Percentiles rank a stretch among this genome's conserved stretches.
phyloP scores from a whole-genome alignment of 2,329 filamentous ascomycete genomes.

The Canariomyces notabilis region DNA sequence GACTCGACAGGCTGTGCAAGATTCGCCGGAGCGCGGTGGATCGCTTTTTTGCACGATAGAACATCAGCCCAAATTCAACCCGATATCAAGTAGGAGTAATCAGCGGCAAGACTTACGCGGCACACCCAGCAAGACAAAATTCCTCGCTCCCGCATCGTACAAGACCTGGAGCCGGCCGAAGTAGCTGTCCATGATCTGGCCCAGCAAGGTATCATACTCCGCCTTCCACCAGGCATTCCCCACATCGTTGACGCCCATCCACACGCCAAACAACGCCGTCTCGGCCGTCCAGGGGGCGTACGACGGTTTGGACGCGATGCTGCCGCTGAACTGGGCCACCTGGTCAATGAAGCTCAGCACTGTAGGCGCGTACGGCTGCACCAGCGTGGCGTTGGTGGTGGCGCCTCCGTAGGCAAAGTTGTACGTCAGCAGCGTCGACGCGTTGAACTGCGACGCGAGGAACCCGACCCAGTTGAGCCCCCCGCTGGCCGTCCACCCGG shows the following conservation, averaged over 20 bases:
- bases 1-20: constrained; percentile 23
- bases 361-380: constrained; percentile 42
- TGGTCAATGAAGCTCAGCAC: constrained; percentile 51
- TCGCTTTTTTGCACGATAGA: constrained; percentile 32
- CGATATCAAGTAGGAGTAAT: not conserved
- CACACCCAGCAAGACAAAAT: constrained; percentile 45
- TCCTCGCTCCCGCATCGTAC: constrained; percentile 41
- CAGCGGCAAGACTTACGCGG: constrained; percentile 31
- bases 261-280: constrained; percentile 45
- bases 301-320: constrained; percentile 31
- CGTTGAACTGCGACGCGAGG: constrained; percentile 39
- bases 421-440: constrained; percentile 39
- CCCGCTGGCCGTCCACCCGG: constrained; percentile 42
- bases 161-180: constrained; percentile 38
- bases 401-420: constrained; percentile 49
- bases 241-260: constrained; percentile 54
- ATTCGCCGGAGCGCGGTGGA: constrained; percentile 36
- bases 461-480: constrained; percentile 47
- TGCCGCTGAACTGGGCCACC: constrained; percentile 36
- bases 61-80: constrained; percentile 4
- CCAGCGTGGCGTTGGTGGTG: constrained; percentile 43
- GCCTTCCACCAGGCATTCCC: constrained; percentile 43
- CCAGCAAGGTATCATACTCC: constrained; percentile 34
- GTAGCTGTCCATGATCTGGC: constrained; percentile 40
- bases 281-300: constrained; percentile 38